Conservation (phyloP, 2,329 filamentous ascomycete species). For the Akanthomyces lecanii region DNA sequence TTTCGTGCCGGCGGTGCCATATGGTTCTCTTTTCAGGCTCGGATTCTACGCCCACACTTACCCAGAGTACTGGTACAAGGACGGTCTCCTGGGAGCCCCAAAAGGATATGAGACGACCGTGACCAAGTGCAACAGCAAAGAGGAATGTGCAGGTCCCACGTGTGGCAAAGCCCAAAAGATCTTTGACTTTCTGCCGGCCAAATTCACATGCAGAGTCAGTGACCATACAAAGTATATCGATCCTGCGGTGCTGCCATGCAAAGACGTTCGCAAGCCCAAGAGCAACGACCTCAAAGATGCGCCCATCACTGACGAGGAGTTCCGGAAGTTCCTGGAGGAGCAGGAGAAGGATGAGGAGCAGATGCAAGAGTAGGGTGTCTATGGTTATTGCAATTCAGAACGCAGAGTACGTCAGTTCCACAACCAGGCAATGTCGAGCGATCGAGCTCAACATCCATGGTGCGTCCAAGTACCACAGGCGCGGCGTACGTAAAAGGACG, state of each 20-base stretch:
- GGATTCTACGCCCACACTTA: neutral
- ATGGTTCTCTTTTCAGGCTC: neutral
- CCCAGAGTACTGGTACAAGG: conserved; percentile 5
- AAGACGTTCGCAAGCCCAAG: neutral
- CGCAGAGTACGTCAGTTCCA: no score
- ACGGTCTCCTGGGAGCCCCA: neutral
- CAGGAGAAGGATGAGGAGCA: neutral
- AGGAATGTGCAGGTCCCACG: neutral
- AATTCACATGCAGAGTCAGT: neutral
- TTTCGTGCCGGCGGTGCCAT: neutral
- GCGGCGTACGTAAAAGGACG: no score
- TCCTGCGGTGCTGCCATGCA: neutral
- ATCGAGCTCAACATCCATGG: no score
- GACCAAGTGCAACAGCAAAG: neutral
- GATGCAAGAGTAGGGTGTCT: neutral
- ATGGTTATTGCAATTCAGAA: no score
- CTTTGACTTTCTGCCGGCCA: neutral
- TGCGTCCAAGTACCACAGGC: no score
- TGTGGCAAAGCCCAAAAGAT: neutral
- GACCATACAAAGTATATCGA: neutral
- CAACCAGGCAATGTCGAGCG: no score
- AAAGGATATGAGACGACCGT: neutral
- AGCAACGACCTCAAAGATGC: neutral
- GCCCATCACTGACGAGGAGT: neutral
- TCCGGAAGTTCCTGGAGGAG: neutral